Evolutionary conservation across 768 basidiomycete genomes (phyloP), one percentile per base, ranked within the genome.

Genomic region (Lactarius hengduanensis): DNA sequence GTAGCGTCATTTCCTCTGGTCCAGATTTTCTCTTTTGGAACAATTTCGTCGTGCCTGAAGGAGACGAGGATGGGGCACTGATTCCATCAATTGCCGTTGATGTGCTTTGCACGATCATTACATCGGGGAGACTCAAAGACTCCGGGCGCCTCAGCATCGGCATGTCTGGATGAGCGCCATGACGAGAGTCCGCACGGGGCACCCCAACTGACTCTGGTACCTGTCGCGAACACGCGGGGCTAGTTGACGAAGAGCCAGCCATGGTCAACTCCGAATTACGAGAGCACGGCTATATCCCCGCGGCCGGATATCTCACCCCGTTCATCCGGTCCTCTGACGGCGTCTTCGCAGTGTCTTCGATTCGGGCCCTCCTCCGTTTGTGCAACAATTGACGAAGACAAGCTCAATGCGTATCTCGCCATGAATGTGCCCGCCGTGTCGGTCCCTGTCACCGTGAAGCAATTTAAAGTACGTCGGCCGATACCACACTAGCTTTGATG

Each of bases 391-490:
- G 84, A 93, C 72, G 72, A 87, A 36, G 79, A 77, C 41, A 83
- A 78, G 61, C 81, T 95, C 62, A 89, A 89, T 69, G 73, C 73
- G 30, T 94, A 91, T 75, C 83, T 98, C 69, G 73, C 78, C 61
- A 73, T 78, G 61, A 77, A 84, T 71, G 84, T 90, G 9, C 76
- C 81, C 16, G 78, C 75, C 0, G 81, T 95, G 61, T 77, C 78
- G 58, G 76, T 84, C 1, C 91, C 93, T 0, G 84, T 96, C 18
- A 77, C 80, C 26, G 86, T 97, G 38, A 91, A 94, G 80, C 96
- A 98, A 77, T 98, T 98, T 83, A 92, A 92, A 78, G 92, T 92
- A 76, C 60, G 85, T 75, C 55, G 10, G 16, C 26, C 9, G 4
- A 18, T 3, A 28, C 34, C 2, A 53, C 8, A 13, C 41, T 11